Evolutionary conservation across 1,284 basidiomycete species (phyloP).

Genomic region (Xanthoconium separans): DNA sequence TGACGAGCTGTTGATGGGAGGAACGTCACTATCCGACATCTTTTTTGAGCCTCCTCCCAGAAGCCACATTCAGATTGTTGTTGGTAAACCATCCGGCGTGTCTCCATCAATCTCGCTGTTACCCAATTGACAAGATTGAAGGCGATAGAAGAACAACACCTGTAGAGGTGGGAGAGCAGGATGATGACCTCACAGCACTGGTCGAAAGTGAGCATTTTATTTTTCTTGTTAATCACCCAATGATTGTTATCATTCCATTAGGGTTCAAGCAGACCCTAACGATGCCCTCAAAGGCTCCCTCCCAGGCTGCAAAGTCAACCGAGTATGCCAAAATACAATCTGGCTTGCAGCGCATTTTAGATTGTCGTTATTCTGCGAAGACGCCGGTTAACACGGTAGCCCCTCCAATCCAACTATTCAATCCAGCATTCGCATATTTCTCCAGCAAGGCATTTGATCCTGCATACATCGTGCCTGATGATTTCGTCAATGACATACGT

Average conservation of each 20-base stretch:
- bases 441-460: slow-evolving; percentile 16
- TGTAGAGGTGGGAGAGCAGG: too few relatives aligned
- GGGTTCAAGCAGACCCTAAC: background rate
- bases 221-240: too few relatives aligned
- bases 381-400: background rate
- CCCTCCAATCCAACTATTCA: slow-evolving; percentile 15
- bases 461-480: background rate
- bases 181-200: too few relatives aligned
- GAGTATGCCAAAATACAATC: slow-evolving; percentile 1
- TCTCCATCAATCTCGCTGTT: too few relatives aligned
- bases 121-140: too few relatives aligned
- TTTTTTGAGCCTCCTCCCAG: too few relatives aligned
- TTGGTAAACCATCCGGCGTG: too few relatives aligned
- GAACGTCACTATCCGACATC: too few relatives aligned
- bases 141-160: too few relatives aligned
- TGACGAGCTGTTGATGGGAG: too few relatives aligned
- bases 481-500: background rate
- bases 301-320: background rate
- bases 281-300: background rate
- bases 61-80: too few relatives aligned
- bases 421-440: slow-evolving; percentile 16
- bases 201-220: too few relatives aligned
- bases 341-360: background rate
- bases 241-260: background rate
- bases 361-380: background rate